A percentile compares a stretch with the other conserved stretches of the same genome.
phyloP scores from a whole-genome alignment of 768 basidiomycete genomes.

The Phanerochaete sordida region DNA sequence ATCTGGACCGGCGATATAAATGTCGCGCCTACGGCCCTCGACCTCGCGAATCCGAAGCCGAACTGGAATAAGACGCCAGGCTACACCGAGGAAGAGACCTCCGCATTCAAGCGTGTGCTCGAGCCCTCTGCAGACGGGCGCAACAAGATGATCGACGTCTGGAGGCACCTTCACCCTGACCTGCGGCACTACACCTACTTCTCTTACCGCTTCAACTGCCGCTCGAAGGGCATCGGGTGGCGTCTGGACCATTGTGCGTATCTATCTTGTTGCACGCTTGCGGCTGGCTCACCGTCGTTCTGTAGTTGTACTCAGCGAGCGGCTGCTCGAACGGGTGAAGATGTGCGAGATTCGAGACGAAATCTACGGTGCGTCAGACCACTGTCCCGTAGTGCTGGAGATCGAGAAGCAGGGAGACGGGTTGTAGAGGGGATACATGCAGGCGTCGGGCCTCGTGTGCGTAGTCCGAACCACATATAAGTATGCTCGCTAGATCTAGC shows the following conservation, averaged over 20 bases:
- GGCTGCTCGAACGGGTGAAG: constrained; percentile 59
- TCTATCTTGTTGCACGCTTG: constrained; percentile 2
- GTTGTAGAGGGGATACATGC: background rate
- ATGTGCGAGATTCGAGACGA: constrained; percentile 84
- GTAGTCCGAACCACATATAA: too few relatives aligned
- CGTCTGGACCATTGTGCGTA: constrained; percentile 77
- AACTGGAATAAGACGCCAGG: constrained; percentile 91
- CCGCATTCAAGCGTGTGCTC: constrained; percentile 68
- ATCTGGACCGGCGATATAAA: constrained; percentile 90
- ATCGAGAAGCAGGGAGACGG: background rate
- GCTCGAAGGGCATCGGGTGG: constrained; percentile 83
- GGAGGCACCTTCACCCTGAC: constrained; percentile 68
- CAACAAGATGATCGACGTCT: constrained; percentile 66
- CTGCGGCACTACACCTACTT: constrained; percentile 82
- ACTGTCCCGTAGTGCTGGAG: constrained; percentile 79
- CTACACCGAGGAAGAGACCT: constrained; percentile 79
- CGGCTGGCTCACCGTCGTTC: background rate
- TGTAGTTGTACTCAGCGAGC: constrained; percentile 73
- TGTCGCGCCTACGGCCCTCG: constrained; percentile 74
- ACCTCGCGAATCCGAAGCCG: constrained; percentile 61
- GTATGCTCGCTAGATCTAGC: background rate
- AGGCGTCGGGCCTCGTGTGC: too few relatives aligned
- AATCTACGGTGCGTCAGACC: constrained; percentile 86
- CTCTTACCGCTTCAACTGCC: constrained; percentile 78
- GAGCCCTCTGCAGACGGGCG: constrained; percentile 26